phyloP scores from a whole-genome alignment of 2,329 filamentous ascomycete species.

The Microcera coccophila region DNA sequence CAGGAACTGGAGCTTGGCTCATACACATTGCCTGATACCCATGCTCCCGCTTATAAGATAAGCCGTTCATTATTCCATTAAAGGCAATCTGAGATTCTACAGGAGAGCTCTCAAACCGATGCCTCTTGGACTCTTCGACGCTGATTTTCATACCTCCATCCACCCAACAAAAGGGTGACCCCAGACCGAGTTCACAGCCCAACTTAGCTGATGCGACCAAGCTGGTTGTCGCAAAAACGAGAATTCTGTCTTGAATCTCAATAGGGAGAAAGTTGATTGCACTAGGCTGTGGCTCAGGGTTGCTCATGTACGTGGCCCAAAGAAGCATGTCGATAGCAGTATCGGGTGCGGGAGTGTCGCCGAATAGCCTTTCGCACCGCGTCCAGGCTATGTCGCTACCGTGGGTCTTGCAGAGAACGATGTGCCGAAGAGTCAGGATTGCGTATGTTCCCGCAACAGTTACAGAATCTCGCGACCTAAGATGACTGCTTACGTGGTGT shows the following conservation, averaged over 20 bases:
- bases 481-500: constrained; percentile 7
- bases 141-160: constrained; percentile 12
- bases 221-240: constrained; percentile 8
- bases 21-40: not conserved
- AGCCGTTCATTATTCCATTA: constrained; percentile 11
- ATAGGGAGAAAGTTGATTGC: constrained; percentile 13
- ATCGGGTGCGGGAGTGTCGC: constrained; percentile 1
- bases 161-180: constrained; percentile 9
- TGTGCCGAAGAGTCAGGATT: constrained; percentile 13
- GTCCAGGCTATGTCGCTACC: constrained; percentile 7
- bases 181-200: constrained; percentile 10
- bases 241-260: constrained; percentile 17
- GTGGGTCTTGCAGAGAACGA: constrained; percentile 10
- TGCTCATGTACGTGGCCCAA: constrained; percentile 9
- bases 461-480: not conserved
- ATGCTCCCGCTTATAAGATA: constrained; percentile 11
- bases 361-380: constrained; percentile 10
- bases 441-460: constrained; percentile 5
- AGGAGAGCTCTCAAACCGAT: constrained; percentile 10
- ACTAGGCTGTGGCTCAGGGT: constrained; percentile 1
- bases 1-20: not conserved
- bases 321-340: constrained; percentile 18
- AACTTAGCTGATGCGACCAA: constrained; percentile 9
- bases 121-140: constrained; percentile 11
- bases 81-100: constrained; percentile 13